A percentile compares a stretch with the other conserved stretches of the same genome.
Conservation (phyloP, 108 stramenopile species). For the Pseudonitzschia pungens region DNA sequence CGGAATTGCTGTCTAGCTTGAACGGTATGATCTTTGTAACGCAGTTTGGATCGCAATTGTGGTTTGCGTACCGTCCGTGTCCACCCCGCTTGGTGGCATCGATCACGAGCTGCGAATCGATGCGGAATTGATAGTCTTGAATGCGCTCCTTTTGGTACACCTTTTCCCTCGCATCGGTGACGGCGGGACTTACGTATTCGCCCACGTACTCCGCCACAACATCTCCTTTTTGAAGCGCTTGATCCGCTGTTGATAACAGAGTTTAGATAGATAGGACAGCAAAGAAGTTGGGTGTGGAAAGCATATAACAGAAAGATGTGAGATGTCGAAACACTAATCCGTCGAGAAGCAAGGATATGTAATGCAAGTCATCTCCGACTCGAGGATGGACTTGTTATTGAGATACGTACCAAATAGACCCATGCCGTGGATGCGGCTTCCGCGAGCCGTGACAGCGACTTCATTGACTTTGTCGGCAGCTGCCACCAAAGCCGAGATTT, state of each 20-base stretch:
- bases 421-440: constrained; percentile 80
- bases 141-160: constrained; percentile 81
- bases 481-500: constrained; percentile 18
- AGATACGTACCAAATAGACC: constrained; percentile 52
- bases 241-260: constrained; percentile 43
- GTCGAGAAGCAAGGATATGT: too few species aligned
- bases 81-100: constrained; percentile 94
- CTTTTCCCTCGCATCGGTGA: constrained; percentile 86
- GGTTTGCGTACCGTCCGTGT: constrained; percentile 94
- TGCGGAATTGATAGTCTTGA: constrained; percentile 94
- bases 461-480: constrained; percentile 40
- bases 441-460: constrained; percentile 62
- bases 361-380: background rate
- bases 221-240: constrained; percentile 69
- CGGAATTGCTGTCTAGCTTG: constrained; percentile 4
- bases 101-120: constrained; percentile 83
- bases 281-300: background rate
- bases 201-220: constrained; percentile 96
- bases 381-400: background rate
- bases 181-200: constrained; percentile 83
- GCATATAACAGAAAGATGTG: too few species aligned
- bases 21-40: constrained; percentile 77
- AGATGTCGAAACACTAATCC: too few species aligned
- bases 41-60: constrained; percentile 95
- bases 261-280: background rate